Evolutionary conservation across 2,329 filamentous ascomycete species (phyloP).

Genomic region (Onygenales sp.): DNA sequence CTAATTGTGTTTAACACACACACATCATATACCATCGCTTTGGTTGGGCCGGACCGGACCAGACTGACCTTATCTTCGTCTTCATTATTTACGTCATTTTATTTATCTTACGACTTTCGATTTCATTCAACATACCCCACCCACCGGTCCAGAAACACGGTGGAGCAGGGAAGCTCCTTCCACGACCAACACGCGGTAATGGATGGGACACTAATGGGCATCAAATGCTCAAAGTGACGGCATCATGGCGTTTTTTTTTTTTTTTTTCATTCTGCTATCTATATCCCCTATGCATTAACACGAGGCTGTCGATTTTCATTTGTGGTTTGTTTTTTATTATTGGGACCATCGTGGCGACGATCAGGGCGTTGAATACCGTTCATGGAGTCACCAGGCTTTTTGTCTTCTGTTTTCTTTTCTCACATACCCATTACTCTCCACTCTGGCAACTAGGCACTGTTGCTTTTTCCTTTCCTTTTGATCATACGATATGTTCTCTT

Average conservation of each 20-base stretch:
- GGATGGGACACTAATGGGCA: not conserved
- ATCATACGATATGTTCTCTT: constrained; percentile 2
- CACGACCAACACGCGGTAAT: not conserved
- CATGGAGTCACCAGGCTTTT: constrained; percentile 3
- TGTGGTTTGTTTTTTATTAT: not conserved
- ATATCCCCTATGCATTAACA: constrained; percentile 2
- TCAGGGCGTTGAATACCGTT: constrained; percentile 1
- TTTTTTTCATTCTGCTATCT: not conserved
- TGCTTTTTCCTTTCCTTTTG: constrained; percentile 5
- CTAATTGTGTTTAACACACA: constrained; percentile 1
- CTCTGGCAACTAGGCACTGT: constrained; percentile 8
- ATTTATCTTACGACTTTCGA: constrained; percentile 2
- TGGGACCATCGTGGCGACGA: not conserved
- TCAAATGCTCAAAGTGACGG: not conserved
- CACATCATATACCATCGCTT: constrained; percentile 4
- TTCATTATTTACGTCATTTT: not conserved
- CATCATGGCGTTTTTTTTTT: not conserved
- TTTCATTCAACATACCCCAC: not conserved
- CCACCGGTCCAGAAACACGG: not conserved
- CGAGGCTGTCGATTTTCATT: not conserved
- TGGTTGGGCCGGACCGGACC: constrained; percentile 19
- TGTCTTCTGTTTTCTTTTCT: constrained; percentile 8
- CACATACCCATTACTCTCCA: constrained; percentile 7
- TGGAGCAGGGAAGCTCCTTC: not conserved
- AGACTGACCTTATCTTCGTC: constrained; percentile 2